These are phyloP conservation scores for Crithidia fasciculata DNA, from an alignment of 208 protist genomes.

Conservation along the genomic window DNA sequence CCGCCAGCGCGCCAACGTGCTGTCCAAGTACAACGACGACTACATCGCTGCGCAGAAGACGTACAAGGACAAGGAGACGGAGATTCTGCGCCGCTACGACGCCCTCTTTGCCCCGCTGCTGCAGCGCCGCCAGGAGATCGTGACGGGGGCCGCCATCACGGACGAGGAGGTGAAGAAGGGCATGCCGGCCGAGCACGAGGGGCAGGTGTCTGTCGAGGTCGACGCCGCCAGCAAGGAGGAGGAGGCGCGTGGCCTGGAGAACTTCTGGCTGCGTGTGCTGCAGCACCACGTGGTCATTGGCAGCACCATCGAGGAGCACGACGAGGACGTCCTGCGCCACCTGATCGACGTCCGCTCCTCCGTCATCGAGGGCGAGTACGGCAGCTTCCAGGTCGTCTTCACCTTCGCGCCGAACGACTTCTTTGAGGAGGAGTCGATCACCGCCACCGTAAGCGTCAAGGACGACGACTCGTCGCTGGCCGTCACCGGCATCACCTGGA, in stretches of 20 bases:
- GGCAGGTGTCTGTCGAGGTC: conserved; percentile 41
- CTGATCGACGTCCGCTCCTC: conserved; percentile 69
- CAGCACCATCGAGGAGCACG: conserved; percentile 74
- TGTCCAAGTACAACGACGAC: conserved; percentile 78
- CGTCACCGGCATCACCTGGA: conserved; percentile 78
- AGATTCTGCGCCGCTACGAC: conserved; percentile 76
- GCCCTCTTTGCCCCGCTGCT: conserved; percentile 65
- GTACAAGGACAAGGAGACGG: conserved; percentile 72
- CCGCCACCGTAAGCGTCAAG: conserved; percentile 52
- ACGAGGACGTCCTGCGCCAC: conserved; percentile 72
- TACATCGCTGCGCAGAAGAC: conserved; percentile 57
- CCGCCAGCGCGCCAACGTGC: conserved; percentile 74
- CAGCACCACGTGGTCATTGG: conserved; percentile 69
- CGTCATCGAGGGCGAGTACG: conserved; percentile 58
- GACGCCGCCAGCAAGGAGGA: conserved; percentile 25
- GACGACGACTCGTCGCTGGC: conserved; percentile 51
- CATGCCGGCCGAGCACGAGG: conserved; percentile 66
- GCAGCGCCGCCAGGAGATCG: conserved; percentile 74
- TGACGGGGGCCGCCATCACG: conserved; percentile 61
- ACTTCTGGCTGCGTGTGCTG: conserved; percentile 83
- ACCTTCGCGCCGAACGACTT: conserved; percentile 84
- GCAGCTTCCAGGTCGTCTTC: conserved; percentile 82
- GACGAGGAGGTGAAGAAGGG: conserved; percentile 80
- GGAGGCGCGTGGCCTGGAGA: conserved; percentile 42
- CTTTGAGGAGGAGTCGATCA: conserved; percentile 75